Base-by-base conservation (phyloP, 768 basidiomycete genomes). In the Mycena indigotica region DNA sequence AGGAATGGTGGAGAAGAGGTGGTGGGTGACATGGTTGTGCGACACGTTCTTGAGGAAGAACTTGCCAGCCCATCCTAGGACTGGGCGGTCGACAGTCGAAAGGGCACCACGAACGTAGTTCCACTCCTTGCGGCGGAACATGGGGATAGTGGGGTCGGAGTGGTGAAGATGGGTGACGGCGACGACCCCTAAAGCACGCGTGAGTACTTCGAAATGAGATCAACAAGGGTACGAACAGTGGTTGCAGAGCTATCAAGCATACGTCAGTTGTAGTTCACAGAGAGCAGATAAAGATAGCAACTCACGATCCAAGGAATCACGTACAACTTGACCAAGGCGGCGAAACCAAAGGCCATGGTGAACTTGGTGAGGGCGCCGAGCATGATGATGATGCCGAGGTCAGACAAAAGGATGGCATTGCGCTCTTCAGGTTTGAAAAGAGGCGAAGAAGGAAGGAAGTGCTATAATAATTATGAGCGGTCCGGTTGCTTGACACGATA, bases 81-180 rank as follows among this genome's bases (percentile, higher is more conserved):
- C 68, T 24, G 83, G 77, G 28, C 85, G 74, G 68, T 87, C 84
- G 1, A 87, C 80, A 3, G 84, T 86, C 6, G 83, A 79, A 15
- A 84, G 72, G n/a, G 84, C 84, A 21, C 85, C 84, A 16, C 84
- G 79, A 41, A 79, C 76, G 63, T 81, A 85, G 19, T 79, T 80
- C 84, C 84, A 87, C 61, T 80, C 73, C 35, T 70, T 71, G 68
- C 72, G 71, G 41, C 85, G 80, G 67, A 84, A 87, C 58, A 85
- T 84, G 0, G 85, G 84, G 28, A 86, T 75, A 0, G 75, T 77
- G 4, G 82, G 80, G 63, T 84, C 84, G 51, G 81, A 84, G 62
- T 87, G 85, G 46, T 86, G 85, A 15, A 87, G 73, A 63, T 84
- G 84, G 1, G 84, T 84, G 62, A 84, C 79, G 72, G 80, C 80